Base-by-base conservation (phyloP, 2,329 filamentous ascomycete species). In the Microsporum ferrugineum region DNA sequence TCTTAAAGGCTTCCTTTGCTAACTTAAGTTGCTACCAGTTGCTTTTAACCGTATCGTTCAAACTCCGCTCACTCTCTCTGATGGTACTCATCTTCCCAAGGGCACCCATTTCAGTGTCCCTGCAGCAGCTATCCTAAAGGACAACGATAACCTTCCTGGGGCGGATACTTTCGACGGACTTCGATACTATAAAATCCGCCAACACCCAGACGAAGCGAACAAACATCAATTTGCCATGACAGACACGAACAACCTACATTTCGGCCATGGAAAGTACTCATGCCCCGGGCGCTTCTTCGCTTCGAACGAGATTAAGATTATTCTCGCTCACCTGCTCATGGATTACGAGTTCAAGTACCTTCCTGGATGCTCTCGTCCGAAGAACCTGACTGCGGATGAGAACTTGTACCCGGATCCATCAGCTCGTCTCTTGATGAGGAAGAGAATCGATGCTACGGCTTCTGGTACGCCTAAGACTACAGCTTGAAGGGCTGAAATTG, bases 211-310 rank as follows among this genome's bases (percentile, higher is more conserved):
- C 1, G 34, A 69, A 12, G 63, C 60, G 14, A 61, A 62, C 36
- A 43, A 63, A 49, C 29, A 60, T 41, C 63, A 68, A 61, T 64
- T 65, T 36, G 63, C 65, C 6, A 65, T 65, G 14, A 67, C 68
- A 0, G 62, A 58, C 23, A 39, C 34, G 7, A 62, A 61, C 0
- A 61, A 64, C 8, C 63, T 71, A 3, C 61, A 64, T 34, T 74
- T 72, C 53, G 72, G 72, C 4, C 66, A 70, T 45, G 71, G 72
- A 5, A 68, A 64, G 34, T 61, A 66, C 38, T 67, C 71, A 0
- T 74, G 72, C 59, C 71, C 72, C 5, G 72, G 72, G 0, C 65
- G 72, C 0, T 72, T 71, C 63, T 71, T 72, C 55, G 71, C 71
- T 0, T 62, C 63, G 23, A 63, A 67, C 5, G 63, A 68, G 36